A percentile compares a stretch with the other conserved stretches of the same genome.
These are phyloP conservation scores for Spathaspora boniae DNA, from an alignment of 805 yeast species.

Conservation along the genomic window DNA sequence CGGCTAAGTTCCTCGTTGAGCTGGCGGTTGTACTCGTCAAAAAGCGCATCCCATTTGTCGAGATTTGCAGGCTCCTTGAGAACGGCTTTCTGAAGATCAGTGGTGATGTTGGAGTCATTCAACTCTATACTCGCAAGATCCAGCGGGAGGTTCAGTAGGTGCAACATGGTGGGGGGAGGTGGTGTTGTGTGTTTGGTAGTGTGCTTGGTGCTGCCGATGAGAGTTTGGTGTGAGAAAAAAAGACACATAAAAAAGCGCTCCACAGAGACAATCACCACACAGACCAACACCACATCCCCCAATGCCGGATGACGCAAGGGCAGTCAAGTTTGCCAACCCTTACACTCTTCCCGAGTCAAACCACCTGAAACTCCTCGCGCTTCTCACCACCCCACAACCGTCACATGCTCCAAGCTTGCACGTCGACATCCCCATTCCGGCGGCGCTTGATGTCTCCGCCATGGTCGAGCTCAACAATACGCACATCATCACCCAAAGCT, in stretches of 20 bases:
- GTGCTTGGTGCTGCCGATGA: background rate
- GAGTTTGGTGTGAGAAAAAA: constrained; percentile 1
- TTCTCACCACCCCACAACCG: constrained; percentile 8
- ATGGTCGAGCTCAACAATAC: constrained; percentile 10
- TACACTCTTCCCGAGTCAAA: constrained; percentile 8
- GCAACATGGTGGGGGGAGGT: too few species aligned
- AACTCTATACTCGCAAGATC: too few species aligned
- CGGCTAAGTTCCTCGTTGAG: too few species aligned
- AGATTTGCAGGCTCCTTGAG: constrained; percentile 27
- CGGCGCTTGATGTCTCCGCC: constrained; percentile 13
- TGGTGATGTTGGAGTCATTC: too few species aligned
- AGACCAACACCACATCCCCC: background rate
- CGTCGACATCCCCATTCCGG: constrained; percentile 15
- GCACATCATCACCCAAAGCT: background rate
- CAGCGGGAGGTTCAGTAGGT: too few species aligned
- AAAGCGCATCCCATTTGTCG: constrained; percentile 37
- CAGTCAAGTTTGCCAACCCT: constrained; percentile 9
- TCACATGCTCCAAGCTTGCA: constrained; percentile 1
- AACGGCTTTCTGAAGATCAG: constrained; percentile 2
- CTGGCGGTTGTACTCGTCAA: constrained; percentile 24
- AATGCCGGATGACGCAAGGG: background rate
- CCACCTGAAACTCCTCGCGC: constrained; percentile 10
- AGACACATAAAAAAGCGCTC: too few species aligned
- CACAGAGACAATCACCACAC: too few species aligned
- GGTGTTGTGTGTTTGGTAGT: background rate